Base-by-base conservation (phyloP, 768 basidiomycete genomes). In the Panaeolus papilionaceus region DNA sequence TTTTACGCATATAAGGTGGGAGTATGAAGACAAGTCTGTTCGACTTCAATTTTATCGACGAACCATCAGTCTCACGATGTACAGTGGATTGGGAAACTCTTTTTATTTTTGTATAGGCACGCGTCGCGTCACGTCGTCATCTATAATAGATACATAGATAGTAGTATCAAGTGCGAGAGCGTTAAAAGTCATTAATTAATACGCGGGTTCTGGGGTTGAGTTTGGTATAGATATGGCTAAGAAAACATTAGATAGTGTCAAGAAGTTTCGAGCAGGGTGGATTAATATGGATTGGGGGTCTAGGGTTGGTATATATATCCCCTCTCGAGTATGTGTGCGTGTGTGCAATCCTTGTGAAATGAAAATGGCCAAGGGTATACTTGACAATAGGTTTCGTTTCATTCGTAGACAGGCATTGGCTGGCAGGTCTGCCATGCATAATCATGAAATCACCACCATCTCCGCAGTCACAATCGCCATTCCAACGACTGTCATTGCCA, bases 391-490 rank as follows among this genome's bases (percentile, higher is more conserved):
- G 10, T n/a, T 12, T 23, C 4, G 33, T 26, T n/a, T 39, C 38
- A 66, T 63, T 63, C 39, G 26, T 38, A 49, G 68, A 72, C 18
- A 88, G 28, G 54, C 54, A 33, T 5, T 33, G 5, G 33, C 33
- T 33, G 33, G 5, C 33, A 33, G 3, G 33, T 33, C 33, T 9
- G 54, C 14, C 54, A 16, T 37, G 8, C 20, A 58, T 28, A 12
- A 67, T 58, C 54, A 58, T 58, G 54, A 58, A 58, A 58, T 58
- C 18, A 91, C 83, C 0, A 85, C 83, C 84, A 95, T 91, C 79
- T 96, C 92, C 1, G 89, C 89, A 18, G 88, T 89, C 0, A 96
- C 89, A 6, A 95, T 83, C 1, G 82, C 87, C 37, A 92, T 82
- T 7, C 89, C 92, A 4, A 88, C 86, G 8, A 79, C 81, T 20